phyloP scores from a whole-genome alignment of 2,329 filamentous ascomycete genomes.

The Phialophora expanda region DNA sequence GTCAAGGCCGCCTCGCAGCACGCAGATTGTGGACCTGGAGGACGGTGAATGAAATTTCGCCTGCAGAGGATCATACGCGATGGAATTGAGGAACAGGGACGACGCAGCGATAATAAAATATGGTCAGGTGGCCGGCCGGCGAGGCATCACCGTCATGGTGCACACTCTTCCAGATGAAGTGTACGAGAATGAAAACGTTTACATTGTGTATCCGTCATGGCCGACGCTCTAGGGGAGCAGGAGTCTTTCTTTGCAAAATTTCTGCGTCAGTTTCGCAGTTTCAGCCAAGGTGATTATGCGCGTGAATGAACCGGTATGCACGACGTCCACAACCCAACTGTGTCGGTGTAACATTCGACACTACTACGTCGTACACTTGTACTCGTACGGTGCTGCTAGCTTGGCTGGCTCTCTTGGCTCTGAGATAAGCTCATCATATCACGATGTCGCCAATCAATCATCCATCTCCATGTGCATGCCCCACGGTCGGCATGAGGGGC shows the following conservation, averaged over 20 bases:
- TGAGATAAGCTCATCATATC: neutral
- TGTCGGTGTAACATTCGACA: no score
- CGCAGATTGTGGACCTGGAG: slow-evolving; percentile 21
- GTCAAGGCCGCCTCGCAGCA: neutral
- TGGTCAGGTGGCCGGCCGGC: neutral
- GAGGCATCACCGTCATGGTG: neutral
- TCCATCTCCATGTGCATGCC: neutral
- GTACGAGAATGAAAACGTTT: neutral
- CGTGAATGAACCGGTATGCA: no score
- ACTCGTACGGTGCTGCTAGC: no score
- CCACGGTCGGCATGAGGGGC: neutral
- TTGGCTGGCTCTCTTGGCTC: neutral
- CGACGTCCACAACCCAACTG: no score
- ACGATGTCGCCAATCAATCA: neutral
- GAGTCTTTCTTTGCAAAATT: no score
- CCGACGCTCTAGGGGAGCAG: neutral
- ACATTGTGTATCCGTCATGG: neutral
- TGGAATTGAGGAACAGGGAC: neutral
- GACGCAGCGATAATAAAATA: neutral
- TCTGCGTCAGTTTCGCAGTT: no score
- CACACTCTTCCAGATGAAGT: neutral
- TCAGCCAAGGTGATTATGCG: no score
- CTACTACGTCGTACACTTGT: no score
- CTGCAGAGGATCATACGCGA: neutral
- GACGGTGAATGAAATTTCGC: slow-evolving; percentile 3